Conservation (phyloP, 2,329 filamentous ascomycete genomes). For the Aspergillus candidus region DNA sequence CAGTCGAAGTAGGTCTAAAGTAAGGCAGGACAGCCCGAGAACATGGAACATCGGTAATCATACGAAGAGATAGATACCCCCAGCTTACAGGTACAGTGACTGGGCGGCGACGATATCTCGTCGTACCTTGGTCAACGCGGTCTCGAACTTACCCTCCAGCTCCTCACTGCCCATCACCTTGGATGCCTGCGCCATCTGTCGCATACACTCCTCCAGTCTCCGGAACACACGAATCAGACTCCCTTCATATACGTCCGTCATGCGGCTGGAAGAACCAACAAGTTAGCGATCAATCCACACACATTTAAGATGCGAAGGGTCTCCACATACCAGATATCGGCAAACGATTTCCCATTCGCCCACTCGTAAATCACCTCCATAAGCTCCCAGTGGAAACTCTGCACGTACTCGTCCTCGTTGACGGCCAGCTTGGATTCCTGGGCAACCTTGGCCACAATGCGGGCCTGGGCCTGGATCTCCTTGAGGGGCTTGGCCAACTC, state of each 20-base stretch:
- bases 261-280: constrained; percentile 61
- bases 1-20: not conserved
- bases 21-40: too few species aligned
- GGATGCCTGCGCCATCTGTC: constrained; percentile 90
- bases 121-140: constrained; percentile 75
- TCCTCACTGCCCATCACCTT: constrained; percentile 99
- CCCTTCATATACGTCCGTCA: constrained; percentile 97
- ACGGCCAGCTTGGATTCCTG: constrained; percentile 88
- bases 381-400: constrained; percentile 84
- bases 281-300: constrained; percentile 4
- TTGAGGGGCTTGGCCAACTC: constrained; percentile 79
- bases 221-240: constrained; percentile 94
- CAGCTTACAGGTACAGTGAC: constrained; percentile 73
- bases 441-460: constrained; percentile 85
- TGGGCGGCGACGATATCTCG: constrained; percentile 93
- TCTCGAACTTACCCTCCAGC: constrained; percentile 84
- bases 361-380: constrained; percentile 96
- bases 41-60: not conserved
- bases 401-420: constrained; percentile 92
- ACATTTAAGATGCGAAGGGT: not conserved
- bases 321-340: constrained; percentile 79
- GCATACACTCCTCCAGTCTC: constrained; percentile 83
- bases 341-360: constrained; percentile 84
- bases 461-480: constrained; percentile 80
- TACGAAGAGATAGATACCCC: constrained; percentile 9